These are phyloP conservation scores for Solanum hybrid DNA, from an alignment of 305 asterid species.

Conservation along the genomic window DNA sequence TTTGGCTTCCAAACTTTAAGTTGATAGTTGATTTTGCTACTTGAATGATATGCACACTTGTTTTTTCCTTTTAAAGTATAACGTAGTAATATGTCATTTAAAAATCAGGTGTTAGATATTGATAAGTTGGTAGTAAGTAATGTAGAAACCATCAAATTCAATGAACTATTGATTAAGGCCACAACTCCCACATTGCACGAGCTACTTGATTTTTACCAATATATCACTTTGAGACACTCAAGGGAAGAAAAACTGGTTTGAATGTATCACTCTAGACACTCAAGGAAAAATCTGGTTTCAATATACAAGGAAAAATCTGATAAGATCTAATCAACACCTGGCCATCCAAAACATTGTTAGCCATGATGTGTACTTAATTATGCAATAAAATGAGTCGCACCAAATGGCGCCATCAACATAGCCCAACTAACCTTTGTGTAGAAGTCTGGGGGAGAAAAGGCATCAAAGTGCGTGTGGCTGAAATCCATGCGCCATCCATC, in stretches of 20 bases:
- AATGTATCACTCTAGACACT: background rate
- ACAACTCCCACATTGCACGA: background rate
- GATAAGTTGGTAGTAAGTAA: background rate
- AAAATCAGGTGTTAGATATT: background rate
- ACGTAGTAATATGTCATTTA: background rate
- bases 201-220: background rate
- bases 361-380: background rate
- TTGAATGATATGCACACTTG: background rate
- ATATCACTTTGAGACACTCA: background rate
- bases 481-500: slow-evolving; percentile 99
- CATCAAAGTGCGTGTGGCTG: slow-evolving; percentile 95
- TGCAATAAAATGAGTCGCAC: background rate
- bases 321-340: background rate
- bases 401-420: background rate
- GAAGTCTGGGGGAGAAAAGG: slow-evolving; percentile 96
- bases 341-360: background rate
- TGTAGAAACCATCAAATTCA: background rate
- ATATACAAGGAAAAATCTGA: background rate
- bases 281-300: background rate
- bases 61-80: background rate
- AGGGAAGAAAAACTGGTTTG: background rate
- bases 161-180: background rate
- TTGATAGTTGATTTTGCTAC: background rate
- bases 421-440: slow-evolving; percentile 64
- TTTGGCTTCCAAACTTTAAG: background rate